phyloP scores from a whole-genome alignment of 2,329 filamentous ascomycete genomes.

The Hymenoscyphus infarciens region DNA sequence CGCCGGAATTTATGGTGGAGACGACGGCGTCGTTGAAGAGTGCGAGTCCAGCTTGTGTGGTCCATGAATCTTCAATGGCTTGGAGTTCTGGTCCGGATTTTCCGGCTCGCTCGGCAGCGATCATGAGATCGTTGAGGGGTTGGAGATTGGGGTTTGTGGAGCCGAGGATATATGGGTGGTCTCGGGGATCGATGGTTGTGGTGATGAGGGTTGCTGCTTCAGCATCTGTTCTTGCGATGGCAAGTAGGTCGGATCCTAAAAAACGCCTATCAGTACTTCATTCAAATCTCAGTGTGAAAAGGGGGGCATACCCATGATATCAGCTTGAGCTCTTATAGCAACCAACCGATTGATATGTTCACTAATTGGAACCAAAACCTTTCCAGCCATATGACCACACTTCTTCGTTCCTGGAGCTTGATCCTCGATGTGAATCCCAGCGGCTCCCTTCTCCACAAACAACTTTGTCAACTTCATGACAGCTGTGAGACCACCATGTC shows the following conservation, averaged over 20 bases:
- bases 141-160: constrained; percentile 80
- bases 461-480: constrained; percentile 99
- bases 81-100: constrained; percentile 80
- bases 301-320: constrained; percentile 77
- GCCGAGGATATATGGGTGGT: constrained; percentile 91
- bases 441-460: constrained; percentile 93
- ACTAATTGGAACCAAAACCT: constrained; percentile 92
- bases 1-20: constrained; percentile 70
- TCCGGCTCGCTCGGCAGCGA: constrained; percentile 75
- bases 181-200: constrained; percentile 90
- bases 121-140: constrained; percentile 87
- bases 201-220: constrained; percentile 97
- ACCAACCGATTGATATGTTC: constrained; percentile 98
- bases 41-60: constrained; percentile 71
- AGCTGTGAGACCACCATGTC: constrained; percentile 94
- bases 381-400: constrained; percentile 98
- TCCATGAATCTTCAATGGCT: constrained; percentile 89
- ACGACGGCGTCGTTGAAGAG: constrained; percentile 88
- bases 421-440: constrained; percentile 98
- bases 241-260: constrained; percentile 75
- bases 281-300: neutral
- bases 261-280: constrained; percentile 18
- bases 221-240: constrained; percentile 91
- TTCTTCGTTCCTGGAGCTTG: constrained; percentile 98
- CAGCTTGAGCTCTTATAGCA: constrained; percentile 93